Evolutionary conservation across 352 stramenopile species (phyloP).

Genomic region (Blastocystis sp.): DNA sequence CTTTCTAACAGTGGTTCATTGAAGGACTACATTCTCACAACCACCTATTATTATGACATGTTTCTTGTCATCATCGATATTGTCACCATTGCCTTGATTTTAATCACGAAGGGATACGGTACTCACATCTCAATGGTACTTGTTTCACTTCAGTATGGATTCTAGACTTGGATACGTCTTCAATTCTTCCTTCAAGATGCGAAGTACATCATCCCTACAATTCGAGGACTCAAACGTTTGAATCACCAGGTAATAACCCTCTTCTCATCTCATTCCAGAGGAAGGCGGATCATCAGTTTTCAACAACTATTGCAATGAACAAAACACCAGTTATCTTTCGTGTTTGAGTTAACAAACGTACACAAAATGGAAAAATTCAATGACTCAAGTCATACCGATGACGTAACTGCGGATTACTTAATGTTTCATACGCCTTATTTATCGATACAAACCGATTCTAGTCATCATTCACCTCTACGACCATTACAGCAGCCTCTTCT

Average conservation of each 20-base stretch:
- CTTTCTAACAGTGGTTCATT: background rate
- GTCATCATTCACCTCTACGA: background rate
- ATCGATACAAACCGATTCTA: slow-evolving; percentile 42
- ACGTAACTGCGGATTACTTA: background rate
- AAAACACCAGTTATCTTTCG: background rate
- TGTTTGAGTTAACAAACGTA: background rate
- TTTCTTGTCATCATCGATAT: slow-evolving; percentile 17
- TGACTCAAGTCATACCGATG: background rate
- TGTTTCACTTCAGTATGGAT: background rate
- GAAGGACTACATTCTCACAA: slow-evolving; percentile 33
- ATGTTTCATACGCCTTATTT: slow-evolving; percentile 31
- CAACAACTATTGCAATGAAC: background rate
- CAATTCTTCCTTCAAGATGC: background rate
- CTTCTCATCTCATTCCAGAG: background rate
- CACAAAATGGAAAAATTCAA: background rate
- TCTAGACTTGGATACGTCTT: slow-evolving; percentile 31
- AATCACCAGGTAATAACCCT: background rate
- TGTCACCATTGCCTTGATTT: slow-evolving; percentile 5
- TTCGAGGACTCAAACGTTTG: background rate
- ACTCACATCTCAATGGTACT: background rate
- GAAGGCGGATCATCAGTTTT: background rate
- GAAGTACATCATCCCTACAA: slow-evolving; percentile 10
- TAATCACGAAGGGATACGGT: background rate
- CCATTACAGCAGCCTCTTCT: background rate
- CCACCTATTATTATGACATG: slow-evolving; percentile 39